Conservation (phyloP, 2,329 filamentous ascomycete species). For the Talaromyces sp. region DNA sequence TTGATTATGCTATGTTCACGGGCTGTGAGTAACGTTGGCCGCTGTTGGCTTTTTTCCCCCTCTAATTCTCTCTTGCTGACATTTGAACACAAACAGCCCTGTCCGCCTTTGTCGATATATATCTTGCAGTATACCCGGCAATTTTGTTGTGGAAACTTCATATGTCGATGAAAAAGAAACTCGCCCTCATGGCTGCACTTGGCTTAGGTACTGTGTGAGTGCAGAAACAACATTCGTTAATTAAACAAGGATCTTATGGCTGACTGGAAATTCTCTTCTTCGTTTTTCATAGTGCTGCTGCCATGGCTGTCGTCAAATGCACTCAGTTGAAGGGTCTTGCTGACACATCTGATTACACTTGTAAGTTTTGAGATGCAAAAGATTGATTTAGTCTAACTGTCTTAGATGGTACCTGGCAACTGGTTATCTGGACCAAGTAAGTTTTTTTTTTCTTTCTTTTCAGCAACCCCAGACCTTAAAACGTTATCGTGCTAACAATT, state of each 20-base stretch:
- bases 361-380: slow-evolving; percentile 18
- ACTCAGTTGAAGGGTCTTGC: slow-evolving; percentile 22
- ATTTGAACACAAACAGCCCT: slow-evolving; percentile 11
- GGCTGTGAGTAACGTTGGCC: slow-evolving; percentile 25
- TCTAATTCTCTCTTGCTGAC: background rate
- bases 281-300: slow-evolving; percentile 19
- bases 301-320: slow-evolving; percentile 26
- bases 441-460: background rate
- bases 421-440: slow-evolving; percentile 45
- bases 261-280: background rate
- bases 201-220: slow-evolving; percentile 23
- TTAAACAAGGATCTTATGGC: background rate
- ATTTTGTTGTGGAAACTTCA: slow-evolving; percentile 23
- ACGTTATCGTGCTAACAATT: background rate
- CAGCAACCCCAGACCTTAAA: too few relatives aligned
- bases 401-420: slow-evolving; percentile 32
- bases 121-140: slow-evolving; percentile 22
- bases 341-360: slow-evolving; percentile 23
- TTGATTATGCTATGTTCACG: slow-evolving; percentile 34
- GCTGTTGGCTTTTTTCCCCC: background rate
- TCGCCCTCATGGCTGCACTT: slow-evolving; percentile 19
- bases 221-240: background rate
- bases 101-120: slow-evolving; percentile 25
- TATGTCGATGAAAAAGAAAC: slow-evolving; percentile 21
- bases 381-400: slow-evolving; percentile 9